phyloP scores from a whole-genome alignment of 352 stramenopile genomes.

The Phytophthora kernoviae region DNA sequence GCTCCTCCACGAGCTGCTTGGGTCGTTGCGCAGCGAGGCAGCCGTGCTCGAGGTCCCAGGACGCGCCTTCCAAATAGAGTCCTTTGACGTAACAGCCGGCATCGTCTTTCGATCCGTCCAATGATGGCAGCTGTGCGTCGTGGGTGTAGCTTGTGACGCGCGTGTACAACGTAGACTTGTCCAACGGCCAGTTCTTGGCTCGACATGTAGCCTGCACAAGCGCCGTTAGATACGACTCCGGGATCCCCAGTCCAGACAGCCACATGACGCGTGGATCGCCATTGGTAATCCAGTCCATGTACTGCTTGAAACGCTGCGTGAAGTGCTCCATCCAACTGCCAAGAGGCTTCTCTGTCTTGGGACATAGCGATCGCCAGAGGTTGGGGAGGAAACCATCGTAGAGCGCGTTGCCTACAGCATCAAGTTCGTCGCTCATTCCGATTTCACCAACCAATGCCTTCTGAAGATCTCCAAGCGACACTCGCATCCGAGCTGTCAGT shows the following conservation, averaged over 20 bases:
- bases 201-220: conserved; percentile 95
- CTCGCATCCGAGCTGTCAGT: conserved; percentile 85
- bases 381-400: conserved; percentile 94
- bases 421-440: conserved; percentile 96
- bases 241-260: conserved; percentile 94
- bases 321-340: conserved; percentile 97
- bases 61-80: conserved; percentile 94
- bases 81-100: conserved; percentile 92
- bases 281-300: conserved; percentile 90
- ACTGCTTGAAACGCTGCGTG: conserved; percentile 86
- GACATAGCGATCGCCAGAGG: conserved; percentile 90
- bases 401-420: conserved; percentile 90
- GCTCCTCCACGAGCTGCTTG: conserved; percentile 95
- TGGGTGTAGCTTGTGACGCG: conserved; percentile 88
- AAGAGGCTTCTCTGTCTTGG: conserved; percentile 95
- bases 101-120: conserved; percentile 54
- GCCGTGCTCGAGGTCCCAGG: conserved; percentile 84
- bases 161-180: conserved; percentile 95
- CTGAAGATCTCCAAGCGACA: conserved; percentile 89
- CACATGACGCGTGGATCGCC: conserved; percentile 94
- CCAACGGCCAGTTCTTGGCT: conserved; percentile 93
- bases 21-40: conserved; percentile 89
- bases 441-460: conserved; percentile 95
- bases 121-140: conserved; percentile 54
- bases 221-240: conserved; percentile 95